Conservation (phyloP, 495 filamentous ascomycete genomes). For the Collariella sp. region DNA sequence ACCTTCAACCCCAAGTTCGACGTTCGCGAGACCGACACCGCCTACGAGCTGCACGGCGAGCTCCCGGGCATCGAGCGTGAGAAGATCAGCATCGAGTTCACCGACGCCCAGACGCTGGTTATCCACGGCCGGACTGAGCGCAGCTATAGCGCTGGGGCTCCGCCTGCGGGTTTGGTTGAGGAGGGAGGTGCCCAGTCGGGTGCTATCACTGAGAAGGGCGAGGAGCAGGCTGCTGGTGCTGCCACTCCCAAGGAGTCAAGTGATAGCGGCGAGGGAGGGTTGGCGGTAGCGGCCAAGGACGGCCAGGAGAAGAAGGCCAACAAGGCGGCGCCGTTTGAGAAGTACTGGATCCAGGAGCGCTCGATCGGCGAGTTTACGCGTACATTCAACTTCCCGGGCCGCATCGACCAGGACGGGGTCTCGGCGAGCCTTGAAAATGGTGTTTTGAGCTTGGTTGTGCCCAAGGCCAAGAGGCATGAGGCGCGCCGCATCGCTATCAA, state of each 20-base stretch:
- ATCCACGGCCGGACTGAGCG: conserved; percentile 63
- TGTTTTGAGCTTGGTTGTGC: conserved; percentile 57
- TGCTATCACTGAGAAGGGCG: conserved; percentile 10
- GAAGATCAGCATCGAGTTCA: conserved; percentile 76
- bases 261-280: not conserved
- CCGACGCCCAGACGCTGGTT: conserved; percentile 63
- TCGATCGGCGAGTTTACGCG: conserved; percentile 71
- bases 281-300: too few relatives aligned
- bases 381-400: conserved; percentile 64
- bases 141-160: conserved; percentile 37
- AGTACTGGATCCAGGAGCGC: conserved; percentile 76
- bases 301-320: conserved; percentile 13
- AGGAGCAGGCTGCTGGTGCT: conserved; percentile 9
- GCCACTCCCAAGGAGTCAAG: conserved; percentile 6
- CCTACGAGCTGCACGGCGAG: conserved; percentile 79
- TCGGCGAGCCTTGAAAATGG: conserved; percentile 55
- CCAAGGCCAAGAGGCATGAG: conserved; percentile 45
- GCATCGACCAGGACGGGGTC: conserved; percentile 69
- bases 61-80: conserved; percentile 73
- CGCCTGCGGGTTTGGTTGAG: conserved; percentile 33
- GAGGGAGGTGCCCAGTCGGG: not conserved
- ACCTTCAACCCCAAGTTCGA: conserved; percentile 52
- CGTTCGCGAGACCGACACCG: conserved; percentile 54
- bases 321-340: conserved; percentile 35
- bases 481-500: conserved; percentile 5